A percentile compares a stretch with the other conserved stretches of the same genome.
phyloP scores from a whole-genome alignment of 352 stramenopile genomes.

The Poterioochromonas sp. region DNA sequence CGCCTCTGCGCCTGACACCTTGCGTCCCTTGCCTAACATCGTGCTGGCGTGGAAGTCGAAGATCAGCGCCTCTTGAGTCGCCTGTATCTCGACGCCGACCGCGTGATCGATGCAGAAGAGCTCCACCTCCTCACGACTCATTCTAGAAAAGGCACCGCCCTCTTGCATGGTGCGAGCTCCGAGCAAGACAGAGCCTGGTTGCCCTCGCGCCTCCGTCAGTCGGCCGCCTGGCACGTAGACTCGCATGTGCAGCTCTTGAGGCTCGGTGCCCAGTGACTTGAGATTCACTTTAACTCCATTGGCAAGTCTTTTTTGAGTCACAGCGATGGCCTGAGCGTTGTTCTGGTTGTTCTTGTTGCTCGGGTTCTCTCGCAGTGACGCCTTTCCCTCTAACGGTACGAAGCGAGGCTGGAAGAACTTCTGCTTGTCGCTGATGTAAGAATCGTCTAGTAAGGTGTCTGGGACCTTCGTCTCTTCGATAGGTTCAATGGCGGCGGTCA shows the following conservation, averaged over 20 bases:
- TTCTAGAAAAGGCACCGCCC: conserved; percentile 62
- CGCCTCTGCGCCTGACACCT: conserved; percentile 33
- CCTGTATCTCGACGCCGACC: conserved; percentile 73
- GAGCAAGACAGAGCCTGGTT: conserved; percentile 56
- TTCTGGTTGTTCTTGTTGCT: too few relatives aligned
- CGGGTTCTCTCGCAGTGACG: too few relatives aligned
- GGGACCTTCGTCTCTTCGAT: conserved; percentile 23
- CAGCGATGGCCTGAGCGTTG: neutral
- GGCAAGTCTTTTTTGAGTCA: conserved; percentile 15
- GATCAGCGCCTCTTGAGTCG: conserved; percentile 64
- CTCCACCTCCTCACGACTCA: conserved; percentile 70
- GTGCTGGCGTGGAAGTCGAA: conserved; percentile 73
- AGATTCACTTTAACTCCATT: conserved; percentile 39
- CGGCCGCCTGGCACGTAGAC: conserved; percentile 56
- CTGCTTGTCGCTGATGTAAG: conserved; percentile 23
- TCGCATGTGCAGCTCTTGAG: conserved; percentile 55
- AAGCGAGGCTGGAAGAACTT: neutral
- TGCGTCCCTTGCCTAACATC: neutral
- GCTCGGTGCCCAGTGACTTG: conserved; percentile 20
- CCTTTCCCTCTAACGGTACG: neutral
- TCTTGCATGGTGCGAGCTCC: conserved; percentile 73
- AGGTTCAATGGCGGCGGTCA: neutral
- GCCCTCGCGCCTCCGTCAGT: conserved; percentile 55
- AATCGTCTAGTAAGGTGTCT: conserved; percentile 22
- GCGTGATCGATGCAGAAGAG: conserved; percentile 69